Conservation (phyloP, 768 basidiomycete species). For the Pleurotus tuoliensis region DNA sequence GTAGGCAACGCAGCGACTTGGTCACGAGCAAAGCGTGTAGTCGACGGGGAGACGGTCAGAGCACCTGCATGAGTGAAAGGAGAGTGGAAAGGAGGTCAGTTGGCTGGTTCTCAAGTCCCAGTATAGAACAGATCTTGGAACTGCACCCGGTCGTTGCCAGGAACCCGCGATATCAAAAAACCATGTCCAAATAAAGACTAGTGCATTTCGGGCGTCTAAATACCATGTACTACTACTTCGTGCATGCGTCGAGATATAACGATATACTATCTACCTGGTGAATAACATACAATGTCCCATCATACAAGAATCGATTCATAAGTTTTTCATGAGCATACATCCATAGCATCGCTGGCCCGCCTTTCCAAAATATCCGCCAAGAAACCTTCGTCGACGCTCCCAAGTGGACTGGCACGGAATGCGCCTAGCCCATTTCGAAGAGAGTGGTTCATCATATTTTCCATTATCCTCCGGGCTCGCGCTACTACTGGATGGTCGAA, state of each 20-base stretch:
- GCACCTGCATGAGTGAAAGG: slow-evolving; percentile 16
- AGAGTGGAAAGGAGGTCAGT: slow-evolving; percentile 22
- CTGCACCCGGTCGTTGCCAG: slow-evolving; percentile 23
- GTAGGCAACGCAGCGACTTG: slow-evolving; percentile 13
- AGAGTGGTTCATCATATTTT: slow-evolving; percentile 34
- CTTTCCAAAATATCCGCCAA: slow-evolving; percentile 57
- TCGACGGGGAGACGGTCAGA: slow-evolving; percentile 5
- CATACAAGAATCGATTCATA: not conserved
- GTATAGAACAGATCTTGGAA: slow-evolving; percentile 1
- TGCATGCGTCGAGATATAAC: not conserved
- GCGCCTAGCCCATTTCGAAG: slow-evolving; percentile 30
- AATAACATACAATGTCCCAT: slow-evolving; percentile 9
- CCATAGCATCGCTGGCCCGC: slow-evolving; percentile 28
- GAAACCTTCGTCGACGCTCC: slow-evolving; percentile 57
- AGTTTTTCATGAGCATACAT: slow-evolving; percentile 30
- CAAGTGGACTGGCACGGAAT: slow-evolving; percentile 60
- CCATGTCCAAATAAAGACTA: slow-evolving; percentile 4
- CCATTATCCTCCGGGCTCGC: slow-evolving; percentile 65
- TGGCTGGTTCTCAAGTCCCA: slow-evolving; percentile 10
- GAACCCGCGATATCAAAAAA: slow-evolving; percentile 16
- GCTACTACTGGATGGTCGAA: slow-evolving; percentile 59
- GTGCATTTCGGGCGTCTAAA: slow-evolving; percentile 1
- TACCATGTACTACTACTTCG: not conserved
- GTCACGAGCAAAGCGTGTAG: slow-evolving; percentile 10
- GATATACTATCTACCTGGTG: slow-evolving; percentile 8